Base-by-base conservation (phyloP, 2,329 filamentous ascomycete genomes). In the Fusarium luffae region DNA sequence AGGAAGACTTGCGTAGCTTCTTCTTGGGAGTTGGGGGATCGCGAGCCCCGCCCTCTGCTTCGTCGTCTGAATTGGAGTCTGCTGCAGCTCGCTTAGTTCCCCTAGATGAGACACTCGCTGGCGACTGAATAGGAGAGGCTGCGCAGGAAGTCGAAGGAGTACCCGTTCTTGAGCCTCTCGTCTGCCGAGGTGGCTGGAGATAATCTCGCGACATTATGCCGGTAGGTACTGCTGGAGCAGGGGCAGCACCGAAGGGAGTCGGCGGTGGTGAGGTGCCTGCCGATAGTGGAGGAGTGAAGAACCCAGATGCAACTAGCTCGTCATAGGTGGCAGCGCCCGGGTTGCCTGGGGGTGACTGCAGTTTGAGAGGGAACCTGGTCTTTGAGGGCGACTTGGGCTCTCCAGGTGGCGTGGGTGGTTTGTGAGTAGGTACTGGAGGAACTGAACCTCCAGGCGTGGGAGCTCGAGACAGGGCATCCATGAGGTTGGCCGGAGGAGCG, bases 1-100 rank as follows among this genome's bases (percentile, higher is more conserved):
- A 82, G 58, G 83, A 78, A 10, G 82, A 84, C 78, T 85, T 85
- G 58, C 87, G 84, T 50, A 88, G 78, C 76, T 86, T 87, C 80
- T 87, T 87, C 68, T 78, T 79, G 16, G 78, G 77, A 13, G 76
- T 76, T 11, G 67, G 71, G 14, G 72, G 71, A n/a, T 72, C 71
- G 40, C 63, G 51, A 34, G 43, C 34, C 21, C n/a, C 42, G 21
- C 55, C 63, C 7, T 76, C 71, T 47, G 77, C 68, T 51, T 82
- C 78, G 21, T 80, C 79, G 16, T 78, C 77, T 4, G 79, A 79
- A 1, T 75, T 75, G 9, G 78, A 76, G 18, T 77, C 78, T 28
- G 75, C 76, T n/a, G 80, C 78, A 25, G 77, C 79, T 41, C 86
- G 84, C 77, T 88, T 88, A 52, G 82, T 87, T 50, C 86, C 86